Percentiles rank a stretch among this genome's conserved stretches.
phyloP scores from a whole-genome alignment of 2,329 filamentous ascomycete species.

The Aspergillus sojae region DNA sequence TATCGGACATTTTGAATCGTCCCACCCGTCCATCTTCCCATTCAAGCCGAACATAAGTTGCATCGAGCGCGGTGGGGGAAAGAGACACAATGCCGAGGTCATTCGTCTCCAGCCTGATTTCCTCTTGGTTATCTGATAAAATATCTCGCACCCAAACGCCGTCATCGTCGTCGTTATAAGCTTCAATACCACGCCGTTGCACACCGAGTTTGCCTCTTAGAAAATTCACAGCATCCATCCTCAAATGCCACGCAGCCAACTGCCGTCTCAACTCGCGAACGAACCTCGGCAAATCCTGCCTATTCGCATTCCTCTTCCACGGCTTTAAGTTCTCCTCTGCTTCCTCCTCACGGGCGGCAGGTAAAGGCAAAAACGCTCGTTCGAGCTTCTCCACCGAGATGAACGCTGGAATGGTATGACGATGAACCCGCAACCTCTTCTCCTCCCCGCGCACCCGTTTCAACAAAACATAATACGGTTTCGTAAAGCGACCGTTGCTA shows the following conservation, averaged over 20 bases:
- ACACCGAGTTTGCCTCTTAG: conserved; percentile 37
- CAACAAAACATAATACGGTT: conserved; percentile 49
- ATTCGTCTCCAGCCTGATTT: conserved; percentile 18
- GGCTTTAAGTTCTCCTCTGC: conserved; percentile 21
- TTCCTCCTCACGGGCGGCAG: conserved; percentile 10
- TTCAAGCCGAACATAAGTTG: conserved; percentile 46
- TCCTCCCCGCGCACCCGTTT: conserved; percentile 27
- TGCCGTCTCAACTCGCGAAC: conserved; percentile 44
- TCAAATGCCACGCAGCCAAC: conserved; percentile 45
- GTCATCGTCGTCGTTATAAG: conserved; percentile 17
- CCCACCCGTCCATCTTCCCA: conserved; percentile 50
- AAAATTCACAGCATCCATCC: conserved; percentile 39
- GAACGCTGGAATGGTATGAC: conserved; percentile 50
- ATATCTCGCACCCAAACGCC: conserved; percentile 19
- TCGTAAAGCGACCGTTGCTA: conserved; percentile 42
- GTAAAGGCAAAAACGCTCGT: conserved; percentile 33
- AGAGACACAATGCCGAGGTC: conserved; percentile 40
- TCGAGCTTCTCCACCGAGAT: conserved; percentile 45
- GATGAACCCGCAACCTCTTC: conserved; percentile 37
- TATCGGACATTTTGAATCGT: conserved; percentile 45
- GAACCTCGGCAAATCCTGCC: conserved; percentile 41
- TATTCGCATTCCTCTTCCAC: conserved; percentile 22
- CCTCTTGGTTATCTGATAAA: conserved; percentile 17
- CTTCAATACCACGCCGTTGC: conserved; percentile 15
- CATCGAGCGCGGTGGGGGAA: conserved; percentile 39